Percentiles rank a stretch among this genome's conserved stretches.
These are phyloP conservation scores for Aspergillus aculeatus DNA, from an alignment of 2,329 filamentous ascomycete genomes.

Conservation along the genomic window DNA sequence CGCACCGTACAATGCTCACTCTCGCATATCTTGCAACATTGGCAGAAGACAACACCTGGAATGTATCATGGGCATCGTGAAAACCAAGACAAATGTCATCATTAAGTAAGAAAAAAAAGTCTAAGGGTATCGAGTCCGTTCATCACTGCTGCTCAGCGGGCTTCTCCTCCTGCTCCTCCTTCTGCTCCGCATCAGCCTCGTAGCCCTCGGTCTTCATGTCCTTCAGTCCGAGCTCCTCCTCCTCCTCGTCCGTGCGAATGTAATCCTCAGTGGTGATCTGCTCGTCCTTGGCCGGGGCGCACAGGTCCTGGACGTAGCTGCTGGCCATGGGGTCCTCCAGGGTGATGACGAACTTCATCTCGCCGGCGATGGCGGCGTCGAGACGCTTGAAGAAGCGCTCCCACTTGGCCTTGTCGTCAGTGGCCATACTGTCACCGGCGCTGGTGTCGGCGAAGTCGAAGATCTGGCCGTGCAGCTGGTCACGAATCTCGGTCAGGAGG, in stretches of 20 bases:
- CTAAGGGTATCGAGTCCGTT: constrained; percentile 19
- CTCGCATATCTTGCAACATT: constrained; percentile 23
- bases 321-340: constrained; percentile 86
- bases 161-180: constrained; percentile 12
- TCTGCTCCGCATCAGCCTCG: constrained; percentile 53
- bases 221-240: constrained; percentile 83
- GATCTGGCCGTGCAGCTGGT: constrained; percentile 84
- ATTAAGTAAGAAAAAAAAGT: constrained; percentile 9
- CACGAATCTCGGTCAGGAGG: constrained; percentile 84
- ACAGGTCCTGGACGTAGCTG: constrained; percentile 89
- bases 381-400: constrained; percentile 75
- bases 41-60: constrained; percentile 6
- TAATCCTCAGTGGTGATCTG: constrained; percentile 82
- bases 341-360: constrained; percentile 76
- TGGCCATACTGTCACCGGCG: constrained; percentile 76
- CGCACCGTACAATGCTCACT: constrained; percentile 6
- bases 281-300: constrained; percentile 75
- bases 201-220: constrained; percentile 96
- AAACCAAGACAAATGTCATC: constrained; percentile 20
- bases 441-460: constrained; percentile 68
- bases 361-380: constrained; percentile 73
- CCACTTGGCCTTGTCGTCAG: constrained; percentile 70
- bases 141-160: constrained; percentile 28
- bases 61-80: constrained; percentile 25
- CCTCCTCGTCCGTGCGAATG: constrained; percentile 82